Evolutionary conservation across 176 grass and related monocot genomes (phyloP).

Genomic region (Microstegium vimineum): DNA sequence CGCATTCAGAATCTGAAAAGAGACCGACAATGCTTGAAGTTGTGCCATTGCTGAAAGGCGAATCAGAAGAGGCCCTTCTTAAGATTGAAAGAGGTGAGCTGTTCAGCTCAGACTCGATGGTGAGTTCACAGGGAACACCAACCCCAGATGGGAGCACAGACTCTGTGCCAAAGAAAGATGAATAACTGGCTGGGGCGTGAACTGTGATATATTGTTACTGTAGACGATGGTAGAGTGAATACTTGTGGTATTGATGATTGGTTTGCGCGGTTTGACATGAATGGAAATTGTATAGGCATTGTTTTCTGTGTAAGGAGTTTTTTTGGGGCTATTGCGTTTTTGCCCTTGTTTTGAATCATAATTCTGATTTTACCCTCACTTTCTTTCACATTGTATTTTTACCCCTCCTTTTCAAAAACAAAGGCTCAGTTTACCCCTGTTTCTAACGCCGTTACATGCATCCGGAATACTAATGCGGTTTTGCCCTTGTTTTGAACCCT

Average conservation of each 20-base stretch:
- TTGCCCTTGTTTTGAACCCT: no score
- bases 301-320: not conserved
- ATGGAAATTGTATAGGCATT: constrained; percentile 37
- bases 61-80: constrained; percentile 55
- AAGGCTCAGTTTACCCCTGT: no score
- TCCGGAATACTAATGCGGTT: no score
- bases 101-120: constrained; percentile 39
- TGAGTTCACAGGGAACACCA: constrained; percentile 42
- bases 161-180: constrained; percentile 13
- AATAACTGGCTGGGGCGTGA: not conserved
- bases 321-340: no score
- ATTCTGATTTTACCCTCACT: no score
- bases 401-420: no score
- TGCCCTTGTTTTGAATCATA: no score
- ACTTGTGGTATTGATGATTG: constrained; percentile 16
- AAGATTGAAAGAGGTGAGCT: constrained; percentile 57
- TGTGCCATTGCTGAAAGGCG: constrained; percentile 54
- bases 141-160: constrained; percentile 39
- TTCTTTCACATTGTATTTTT: no score
- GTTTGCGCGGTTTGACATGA: constrained; percentile 31
- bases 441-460: no score
- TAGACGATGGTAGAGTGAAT: constrained; percentile 16
- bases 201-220: not conserved
- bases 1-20: constrained; percentile 58
- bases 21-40: constrained; percentile 68